Evolutionary conservation across 352 stramenopile genomes (phyloP), one percentile per base, ranked within the genome.

Genomic region (Globisporangium middletonii): DNA sequence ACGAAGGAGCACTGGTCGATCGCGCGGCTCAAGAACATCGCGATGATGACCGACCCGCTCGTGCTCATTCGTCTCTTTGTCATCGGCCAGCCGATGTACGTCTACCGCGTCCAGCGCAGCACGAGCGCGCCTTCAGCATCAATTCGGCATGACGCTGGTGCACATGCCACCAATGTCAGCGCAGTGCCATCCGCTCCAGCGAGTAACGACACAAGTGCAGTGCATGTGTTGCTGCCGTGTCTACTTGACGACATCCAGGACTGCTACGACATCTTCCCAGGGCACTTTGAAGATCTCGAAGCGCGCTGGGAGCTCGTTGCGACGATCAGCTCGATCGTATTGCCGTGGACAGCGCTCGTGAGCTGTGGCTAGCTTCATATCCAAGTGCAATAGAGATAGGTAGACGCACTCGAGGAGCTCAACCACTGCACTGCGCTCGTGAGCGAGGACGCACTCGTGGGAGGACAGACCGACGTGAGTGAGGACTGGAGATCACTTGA

Each of bases 11-110:
- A 70, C 4, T 71, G 58, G 66, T 69, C 66, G 3, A 56, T 74
- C 35, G 46, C 67, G 3, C 64, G 66, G 3, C 63, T 77, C 47
- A 65, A 56, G 27, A 73, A 77, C 49, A 67, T 77, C 27, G 63
- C 54, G 30, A 45, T 64, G 23, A 63, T 77, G 50, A 68, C 65
- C 1, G 69, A 77, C 12, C 69, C 69, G 16, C 37, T 68, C 37
- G 50, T 53, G 35, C 57, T 73, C 12, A 15, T 69, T 19, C 63
- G 49, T 3, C 11, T 76, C 18, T 65, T 54, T 19, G 30, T 65
- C 7, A 16, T 62, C 4, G 68, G 65, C 0, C 19, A 26, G 2
- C 37, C 38, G 35, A 28, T 76, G 33, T 73, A 60, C 23, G 5
- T 76, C 15, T 71, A 72, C 13, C 53, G 59, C 26, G 46, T 70